Conservation (phyloP, 1,284 basidiomycete species). For the Prillingera fragicola region DNA sequence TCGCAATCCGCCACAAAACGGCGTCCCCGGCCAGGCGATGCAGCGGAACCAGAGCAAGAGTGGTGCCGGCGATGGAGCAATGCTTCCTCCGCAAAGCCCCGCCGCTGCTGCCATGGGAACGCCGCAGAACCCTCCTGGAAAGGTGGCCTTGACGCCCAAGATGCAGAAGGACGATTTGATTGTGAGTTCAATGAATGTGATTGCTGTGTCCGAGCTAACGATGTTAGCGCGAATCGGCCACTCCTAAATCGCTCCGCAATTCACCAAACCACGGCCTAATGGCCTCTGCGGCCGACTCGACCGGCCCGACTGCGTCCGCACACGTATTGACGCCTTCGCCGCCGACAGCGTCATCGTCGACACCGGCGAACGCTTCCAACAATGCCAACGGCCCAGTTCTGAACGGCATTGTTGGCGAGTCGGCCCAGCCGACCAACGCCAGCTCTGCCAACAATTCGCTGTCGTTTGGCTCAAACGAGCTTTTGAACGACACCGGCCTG, state of each 20-base stretch:
- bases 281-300: conserved; percentile 15
- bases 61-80: conserved; percentile 24
- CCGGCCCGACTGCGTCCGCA: conserved; percentile 14
- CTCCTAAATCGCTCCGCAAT: conserved; percentile 40
- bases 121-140: conserved; percentile 21
- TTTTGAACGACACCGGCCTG: conserved; percentile 5
- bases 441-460: not conserved
- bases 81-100: conserved; percentile 42
- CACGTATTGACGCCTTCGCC: conserved; percentile 29
- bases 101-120: conserved; percentile 23
- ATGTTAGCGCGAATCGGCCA: conserved; percentile 27
- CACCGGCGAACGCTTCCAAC: conserved; percentile 11
- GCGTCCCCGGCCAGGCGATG: conserved; percentile 22
- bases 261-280: conserved; percentile 30
- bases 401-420: conserved; percentile 3
- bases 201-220: not conserved
- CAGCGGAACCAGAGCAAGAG: conserved; percentile 37
- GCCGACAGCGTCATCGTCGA: conserved; percentile 24
- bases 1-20: conserved; percentile 10
- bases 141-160: conserved; percentile 16
- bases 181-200: conserved; percentile 17
- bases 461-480: not conserved
- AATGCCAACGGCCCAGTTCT: conserved; percentile 2
- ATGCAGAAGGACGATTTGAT: conserved; percentile 27
- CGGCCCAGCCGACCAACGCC: not conserved